A percentile compares a stretch with the other conserved stretches of the same genome.
These are phyloP conservation scores for Davidsoniella virescens DNA, from an alignment of 2,329 filamentous ascomycete genomes.

Conservation along the genomic window DNA sequence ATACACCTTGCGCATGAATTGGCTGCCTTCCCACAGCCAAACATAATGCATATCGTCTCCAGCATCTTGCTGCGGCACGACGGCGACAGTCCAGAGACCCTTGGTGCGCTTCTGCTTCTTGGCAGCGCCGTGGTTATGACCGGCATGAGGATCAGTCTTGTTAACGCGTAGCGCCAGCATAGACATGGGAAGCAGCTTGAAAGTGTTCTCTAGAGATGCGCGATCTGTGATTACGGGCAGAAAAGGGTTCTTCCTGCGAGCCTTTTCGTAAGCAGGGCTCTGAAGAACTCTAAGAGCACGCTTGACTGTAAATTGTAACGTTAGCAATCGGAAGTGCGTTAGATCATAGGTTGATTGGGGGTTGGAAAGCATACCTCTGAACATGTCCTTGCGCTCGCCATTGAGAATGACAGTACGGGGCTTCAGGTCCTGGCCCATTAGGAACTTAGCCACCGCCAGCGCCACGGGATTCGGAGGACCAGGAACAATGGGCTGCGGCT, in stretches of 20 bases:
- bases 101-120: conserved; percentile 81
- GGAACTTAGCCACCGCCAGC: conserved; percentile 74
- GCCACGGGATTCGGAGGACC: conserved; percentile 80
- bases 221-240: conserved; percentile 80
- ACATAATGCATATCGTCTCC: conserved; percentile 82
- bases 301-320: conserved; percentile 49
- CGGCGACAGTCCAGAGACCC: conserved; percentile 87
- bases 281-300: conserved; percentile 81
- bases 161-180: conserved; percentile 81
- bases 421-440: conserved; percentile 74
- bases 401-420: conserved; percentile 81
- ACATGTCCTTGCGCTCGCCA: conserved; percentile 96
- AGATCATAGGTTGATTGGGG: not conserved
- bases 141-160: conserved; percentile 54
- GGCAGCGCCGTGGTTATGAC: conserved; percentile 45
- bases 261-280: conserved; percentile 80
- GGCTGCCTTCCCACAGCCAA: conserved; percentile 88
- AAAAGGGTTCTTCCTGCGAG: conserved; percentile 72
- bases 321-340: not conserved
- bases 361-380: conserved; percentile 48
- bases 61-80: conserved; percentile 90
- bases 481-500: conserved; percentile 52
- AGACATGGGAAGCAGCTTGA: conserved; percentile 88
- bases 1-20: conserved; percentile 87
- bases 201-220: conserved; percentile 75